Conservation (phyloP, 768 basidiomycete genomes). For the Gymnopilus junonius region DNA sequence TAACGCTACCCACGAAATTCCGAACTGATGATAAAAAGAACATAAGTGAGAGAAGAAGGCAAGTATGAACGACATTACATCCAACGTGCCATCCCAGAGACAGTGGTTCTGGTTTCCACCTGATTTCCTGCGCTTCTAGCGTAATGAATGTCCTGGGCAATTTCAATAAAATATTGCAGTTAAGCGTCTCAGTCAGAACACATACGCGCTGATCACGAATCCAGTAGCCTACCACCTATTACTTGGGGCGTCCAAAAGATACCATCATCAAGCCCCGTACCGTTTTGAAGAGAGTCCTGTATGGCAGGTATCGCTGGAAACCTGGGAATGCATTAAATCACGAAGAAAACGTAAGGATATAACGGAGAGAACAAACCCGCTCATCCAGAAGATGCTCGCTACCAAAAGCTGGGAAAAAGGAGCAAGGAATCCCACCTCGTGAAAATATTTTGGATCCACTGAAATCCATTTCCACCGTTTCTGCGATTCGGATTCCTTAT, state of each 20-base stretch:
- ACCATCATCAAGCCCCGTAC: constrained; percentile 42
- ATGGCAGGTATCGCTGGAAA: constrained; percentile 43
- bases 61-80: constrained; percentile 25
- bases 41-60: neutral
- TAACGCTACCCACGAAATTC: constrained; percentile 63
- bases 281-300: constrained; percentile 31
- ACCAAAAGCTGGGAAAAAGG: constrained; percentile 56
- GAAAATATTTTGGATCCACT: constrained; percentile 37
- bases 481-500: neutral
- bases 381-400: constrained; percentile 68
- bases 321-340: constrained; percentile 13
- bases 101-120: constrained; percentile 50
- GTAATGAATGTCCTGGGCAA: constrained; percentile 42
- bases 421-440: constrained; percentile 52
- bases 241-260: constrained; percentile 70
- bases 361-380: constrained; percentile 34
- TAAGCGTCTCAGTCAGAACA: neutral
- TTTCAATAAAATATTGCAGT: neutral
- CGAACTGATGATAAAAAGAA: constrained; percentile 41
- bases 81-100: constrained; percentile 62
- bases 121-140: constrained; percentile 57
- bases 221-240: constrained; percentile 61
- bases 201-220: constrained; percentile 55
- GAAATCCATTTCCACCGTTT: constrained; percentile 43
- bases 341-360: neutral